Percentiles rank a stretch among this genome's conserved stretches.
phyloP scores from a whole-genome alignment of 805 yeast genomes.

The Candida peoriensis region DNA sequence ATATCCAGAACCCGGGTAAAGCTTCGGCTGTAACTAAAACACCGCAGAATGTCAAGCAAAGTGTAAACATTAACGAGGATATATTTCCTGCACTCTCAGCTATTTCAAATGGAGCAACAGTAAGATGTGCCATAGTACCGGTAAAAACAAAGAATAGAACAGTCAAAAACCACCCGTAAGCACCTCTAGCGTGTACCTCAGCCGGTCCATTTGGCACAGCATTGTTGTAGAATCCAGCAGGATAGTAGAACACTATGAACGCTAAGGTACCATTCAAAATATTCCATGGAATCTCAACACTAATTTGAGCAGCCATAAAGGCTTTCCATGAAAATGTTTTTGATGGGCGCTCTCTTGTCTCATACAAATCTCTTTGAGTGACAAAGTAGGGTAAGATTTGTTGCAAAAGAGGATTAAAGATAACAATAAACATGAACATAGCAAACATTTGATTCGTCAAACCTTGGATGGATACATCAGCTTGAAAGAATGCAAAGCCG shows the following conservation, averaged over 20 bases:
- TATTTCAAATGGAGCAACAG: conserved; percentile 52
- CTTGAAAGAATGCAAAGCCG: conserved; percentile 72
- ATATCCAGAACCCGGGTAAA: conserved; percentile 69
- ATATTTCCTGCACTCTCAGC: conserved; percentile 61
- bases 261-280: conserved; percentile 53
- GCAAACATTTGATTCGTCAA: conserved; percentile 81
- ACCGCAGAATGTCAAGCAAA: conserved; percentile 71
- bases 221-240: conserved; percentile 59
- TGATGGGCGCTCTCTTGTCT: conserved; percentile 69
- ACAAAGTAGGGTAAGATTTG: conserved; percentile 62
- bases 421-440: conserved; percentile 59
- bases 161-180: conserved; percentile 35
- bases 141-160: conserved; percentile 47
- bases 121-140: conserved; percentile 51
- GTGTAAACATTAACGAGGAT: conserved; percentile 48
- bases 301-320: conserved; percentile 54
- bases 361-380: conserved; percentile 58
- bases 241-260: conserved; percentile 64
- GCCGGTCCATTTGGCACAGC: conserved; percentile 59
- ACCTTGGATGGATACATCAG: conserved; percentile 58
- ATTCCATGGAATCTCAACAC: conserved; percentile 65
- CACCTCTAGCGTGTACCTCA: conserved; percentile 50
- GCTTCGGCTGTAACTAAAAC: conserved; percentile 50
- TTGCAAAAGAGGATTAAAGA: conserved; percentile 51
- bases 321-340: conserved; percentile 64